phyloP scores from a whole-genome alignment of 495 filamentous ascomycete species.

The Tetracladium marchalianum region DNA sequence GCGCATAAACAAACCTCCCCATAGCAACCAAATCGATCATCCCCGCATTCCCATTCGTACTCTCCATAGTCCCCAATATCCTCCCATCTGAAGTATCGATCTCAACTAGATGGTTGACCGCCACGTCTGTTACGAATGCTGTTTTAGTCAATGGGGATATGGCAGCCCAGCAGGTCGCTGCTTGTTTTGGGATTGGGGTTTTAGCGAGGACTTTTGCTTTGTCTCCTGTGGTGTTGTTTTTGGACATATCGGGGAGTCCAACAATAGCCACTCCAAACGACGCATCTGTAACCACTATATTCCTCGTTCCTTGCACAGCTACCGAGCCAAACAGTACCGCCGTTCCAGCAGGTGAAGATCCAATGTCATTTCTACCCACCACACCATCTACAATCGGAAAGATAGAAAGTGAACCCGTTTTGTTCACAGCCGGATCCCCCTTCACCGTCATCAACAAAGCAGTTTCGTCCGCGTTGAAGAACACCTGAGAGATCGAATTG shows the following conservation, averaged over 20 bases:
- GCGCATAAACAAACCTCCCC: slow-evolving; percentile 43
- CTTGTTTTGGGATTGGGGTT: slow-evolving; percentile 34
- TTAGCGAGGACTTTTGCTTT: slow-evolving; percentile 12
- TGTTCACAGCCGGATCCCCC: slow-evolving; percentile 39
- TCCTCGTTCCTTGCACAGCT: slow-evolving; percentile 28
- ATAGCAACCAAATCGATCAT: slow-evolving; percentile 42
- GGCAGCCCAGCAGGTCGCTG: slow-evolving; percentile 47
- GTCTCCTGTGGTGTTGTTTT: background rate
- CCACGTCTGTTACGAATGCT: slow-evolving; percentile 46
- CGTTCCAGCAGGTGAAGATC: slow-evolving; percentile 36
- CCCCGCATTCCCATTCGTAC: slow-evolving; percentile 36
- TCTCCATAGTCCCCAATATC: slow-evolving; percentile 23
- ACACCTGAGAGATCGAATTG: slow-evolving; percentile 43
- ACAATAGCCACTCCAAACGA: slow-evolving; percentile 42
- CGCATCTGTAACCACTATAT: slow-evolving; percentile 44
- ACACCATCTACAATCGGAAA: slow-evolving; percentile 28
- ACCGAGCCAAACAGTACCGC: slow-evolving; percentile 44
- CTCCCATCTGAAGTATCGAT: slow-evolving; percentile 31
- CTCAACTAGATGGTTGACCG: slow-evolving; percentile 40
- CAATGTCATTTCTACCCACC: slow-evolving; percentile 20
- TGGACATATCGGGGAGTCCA: slow-evolving; percentile 14
- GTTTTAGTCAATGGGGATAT: slow-evolving; percentile 29
- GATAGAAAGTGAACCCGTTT: slow-evolving; percentile 42
- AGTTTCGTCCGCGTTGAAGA: slow-evolving; percentile 43
- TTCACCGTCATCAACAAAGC: slow-evolving; percentile 46